Conservation (phyloP, 768 basidiomycete genomes). For the Kwoniella pini region DNA sequence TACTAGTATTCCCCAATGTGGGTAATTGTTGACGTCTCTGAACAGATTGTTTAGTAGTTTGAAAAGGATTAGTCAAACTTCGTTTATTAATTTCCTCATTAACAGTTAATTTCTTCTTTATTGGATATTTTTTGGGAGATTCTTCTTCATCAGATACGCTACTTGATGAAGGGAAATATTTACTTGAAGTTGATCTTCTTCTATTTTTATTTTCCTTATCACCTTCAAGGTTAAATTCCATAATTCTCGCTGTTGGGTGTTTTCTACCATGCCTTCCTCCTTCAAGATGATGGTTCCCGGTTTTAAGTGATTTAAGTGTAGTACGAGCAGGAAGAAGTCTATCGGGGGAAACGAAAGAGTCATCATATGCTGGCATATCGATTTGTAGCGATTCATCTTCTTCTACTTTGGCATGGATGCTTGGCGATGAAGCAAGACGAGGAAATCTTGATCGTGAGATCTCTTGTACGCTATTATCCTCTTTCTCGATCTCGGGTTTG, state of each 20-base stretch:
- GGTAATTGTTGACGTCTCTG: constrained; percentile 20
- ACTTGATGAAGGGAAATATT: constrained; percentile 14
- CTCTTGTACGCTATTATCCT: constrained; percentile 16
- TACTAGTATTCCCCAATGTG: background rate
- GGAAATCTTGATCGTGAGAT: constrained; percentile 3
- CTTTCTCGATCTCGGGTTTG: background rate
- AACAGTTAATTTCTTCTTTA: background rate
- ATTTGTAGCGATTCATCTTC: constrained; percentile 32
- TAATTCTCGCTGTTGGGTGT: constrained; percentile 25
- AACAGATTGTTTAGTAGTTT: constrained; percentile 17
- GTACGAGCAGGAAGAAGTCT: constrained; percentile 2
- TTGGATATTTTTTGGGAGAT: background rate
- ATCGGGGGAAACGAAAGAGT: constrained; percentile 1
- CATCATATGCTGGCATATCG: constrained; percentile 31
- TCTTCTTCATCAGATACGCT: constrained; percentile 2
- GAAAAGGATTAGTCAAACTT: constrained; percentile 34
- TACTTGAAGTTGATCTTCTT: constrained; percentile 17
- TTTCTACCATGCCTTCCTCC: background rate
- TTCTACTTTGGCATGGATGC: background rate
- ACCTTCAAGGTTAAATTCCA: constrained; percentile 6
- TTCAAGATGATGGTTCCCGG: background rate
- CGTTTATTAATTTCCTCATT: constrained; percentile 12
- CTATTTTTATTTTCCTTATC: background rate
- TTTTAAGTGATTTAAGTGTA: background rate
- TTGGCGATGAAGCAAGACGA: background rate